Conservation (phyloP, 2,329 filamentous ascomycete genomes). For the Colletotrichum karsti region DNA sequence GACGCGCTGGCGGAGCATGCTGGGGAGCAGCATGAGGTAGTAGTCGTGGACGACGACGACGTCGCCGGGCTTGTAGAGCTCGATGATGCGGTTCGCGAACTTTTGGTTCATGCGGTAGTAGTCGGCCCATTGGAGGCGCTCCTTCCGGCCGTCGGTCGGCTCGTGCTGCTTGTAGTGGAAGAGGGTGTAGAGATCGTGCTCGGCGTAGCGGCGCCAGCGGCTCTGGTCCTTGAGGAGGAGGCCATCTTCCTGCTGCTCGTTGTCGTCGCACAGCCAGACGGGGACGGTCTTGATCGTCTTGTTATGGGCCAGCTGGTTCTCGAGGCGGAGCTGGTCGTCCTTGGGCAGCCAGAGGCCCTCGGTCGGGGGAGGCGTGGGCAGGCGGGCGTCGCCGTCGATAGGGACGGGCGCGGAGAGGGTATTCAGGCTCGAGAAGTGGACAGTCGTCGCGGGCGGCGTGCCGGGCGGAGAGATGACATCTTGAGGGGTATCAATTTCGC, state of each 20-base stretch:
- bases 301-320: constrained; percentile 76
- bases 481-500: constrained; percentile 73
- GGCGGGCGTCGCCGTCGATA: constrained; percentile 67
- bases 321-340: constrained; percentile 76
- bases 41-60: constrained; percentile 95
- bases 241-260: constrained; percentile 72
- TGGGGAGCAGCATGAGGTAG: constrained; percentile 89
- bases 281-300: constrained; percentile 83
- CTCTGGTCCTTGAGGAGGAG: constrained; percentile 82
- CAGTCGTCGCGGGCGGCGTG: constrained; percentile 57
- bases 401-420: constrained; percentile 84
- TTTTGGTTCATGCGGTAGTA: constrained; percentile 93
- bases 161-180: constrained; percentile 98
- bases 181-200: constrained; percentile 89
- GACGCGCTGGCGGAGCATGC: constrained; percentile 84
- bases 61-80: constrained; percentile 91
- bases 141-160: constrained; percentile 83
- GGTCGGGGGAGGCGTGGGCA: constrained; percentile 63
- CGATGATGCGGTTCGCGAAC: constrained; percentile 88
- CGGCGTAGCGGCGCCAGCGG: constrained; percentile 89
- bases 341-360: constrained; percentile 77
- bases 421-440: constrained; percentile 68
- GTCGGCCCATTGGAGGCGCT: constrained; percentile 87
- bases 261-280: constrained; percentile 87
- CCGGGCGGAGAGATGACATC: constrained; percentile 55